These are phyloP conservation scores for Neofusicoccum kwambonambiense DNA, from an alignment of 2,329 filamentous ascomycete species.

Conservation along the genomic window DNA sequence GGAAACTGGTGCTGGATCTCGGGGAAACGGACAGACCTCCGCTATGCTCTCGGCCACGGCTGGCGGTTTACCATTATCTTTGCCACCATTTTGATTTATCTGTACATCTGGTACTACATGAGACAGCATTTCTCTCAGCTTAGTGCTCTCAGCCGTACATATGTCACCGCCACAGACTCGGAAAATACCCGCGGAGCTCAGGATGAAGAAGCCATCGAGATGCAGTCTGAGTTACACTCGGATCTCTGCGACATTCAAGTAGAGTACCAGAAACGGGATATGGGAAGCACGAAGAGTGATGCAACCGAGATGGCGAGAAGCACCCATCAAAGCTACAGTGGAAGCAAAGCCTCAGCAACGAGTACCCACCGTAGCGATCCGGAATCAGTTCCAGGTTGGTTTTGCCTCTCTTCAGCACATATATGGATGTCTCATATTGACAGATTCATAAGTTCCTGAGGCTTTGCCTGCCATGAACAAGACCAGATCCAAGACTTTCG, in stretches of 20 bases:
- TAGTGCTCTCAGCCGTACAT: not conserved
- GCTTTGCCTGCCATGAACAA: no score
- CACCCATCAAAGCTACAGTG: no score
- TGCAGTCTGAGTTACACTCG: not conserved
- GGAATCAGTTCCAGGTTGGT: no score
- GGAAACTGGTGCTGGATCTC: conserved; percentile 53
- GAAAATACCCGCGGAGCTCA: not conserved
- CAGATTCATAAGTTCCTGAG: no score
- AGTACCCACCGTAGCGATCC: no score
- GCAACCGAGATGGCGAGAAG: no score
- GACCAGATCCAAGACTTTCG: no score
- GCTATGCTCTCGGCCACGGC: conserved; percentile 45
- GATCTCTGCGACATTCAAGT: not conserved
- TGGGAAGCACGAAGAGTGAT: no score
- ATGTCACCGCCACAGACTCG: not conserved
- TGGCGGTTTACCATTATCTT: conserved; percentile 48
- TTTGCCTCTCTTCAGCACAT: no score
- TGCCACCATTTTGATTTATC: conserved; percentile 42
- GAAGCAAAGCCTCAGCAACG: no score
- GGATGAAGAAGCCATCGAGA: not conserved
- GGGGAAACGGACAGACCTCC: conserved; percentile 34
- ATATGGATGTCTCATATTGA: no score
- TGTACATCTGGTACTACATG: conserved; percentile 43
- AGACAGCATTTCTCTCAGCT: not conserved
- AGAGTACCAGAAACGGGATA: not conserved